Evolutionary conservation across 345 rosid species (phyloP), one percentile per base, ranked within the genome.

Genomic region (Salix caprea): DNA sequence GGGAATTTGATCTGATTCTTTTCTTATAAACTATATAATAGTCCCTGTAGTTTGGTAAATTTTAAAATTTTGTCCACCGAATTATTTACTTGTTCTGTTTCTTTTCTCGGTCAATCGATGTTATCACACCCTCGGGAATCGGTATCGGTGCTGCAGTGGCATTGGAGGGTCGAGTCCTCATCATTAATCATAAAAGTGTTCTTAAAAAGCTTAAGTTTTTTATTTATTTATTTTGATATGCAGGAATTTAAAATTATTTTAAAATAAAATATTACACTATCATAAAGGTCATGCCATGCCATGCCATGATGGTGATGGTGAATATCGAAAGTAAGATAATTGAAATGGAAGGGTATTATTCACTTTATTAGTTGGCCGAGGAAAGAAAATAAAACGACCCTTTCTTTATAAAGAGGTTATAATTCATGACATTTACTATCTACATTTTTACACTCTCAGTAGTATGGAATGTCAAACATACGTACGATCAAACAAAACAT

Each of bases 371-470:
- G 77, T 18, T 66, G 77, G 65, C 61, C 46, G 7, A 32, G 26
- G 65, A 34, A 54, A 65, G 21, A 18, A 56, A 67, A 5, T 7
- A 37, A 40, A 28, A 42, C 26, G 24, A 61, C 48, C 9, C 16
- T 24, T 46, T 70, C 65, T 9, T 50, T 73, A 4, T 60, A 72
- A 40, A 73, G 36, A 39, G 40, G 50, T 34, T 34, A 48, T 65
- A 65, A 24, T 77, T 10, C 64, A 58, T 76, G 42, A 2, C 5
- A 67, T 52, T 52, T 34, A 67, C 13, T 71, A 69, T 60, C 74
- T 69, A 69, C 79, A 76, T 42, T 78, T 68, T 67, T 78, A 58
- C 73, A 78, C 69, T 67, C 76, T 46, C 10, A 8, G 67, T 28
- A 58, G 65, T 5, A 73, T 4, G 56, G 11, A 16, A 64, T 66